These are phyloP conservation scores for Bombardia bombarda DNA, from an alignment of 495 filamentous ascomycete genomes.

Conservation along the genomic window DNA sequence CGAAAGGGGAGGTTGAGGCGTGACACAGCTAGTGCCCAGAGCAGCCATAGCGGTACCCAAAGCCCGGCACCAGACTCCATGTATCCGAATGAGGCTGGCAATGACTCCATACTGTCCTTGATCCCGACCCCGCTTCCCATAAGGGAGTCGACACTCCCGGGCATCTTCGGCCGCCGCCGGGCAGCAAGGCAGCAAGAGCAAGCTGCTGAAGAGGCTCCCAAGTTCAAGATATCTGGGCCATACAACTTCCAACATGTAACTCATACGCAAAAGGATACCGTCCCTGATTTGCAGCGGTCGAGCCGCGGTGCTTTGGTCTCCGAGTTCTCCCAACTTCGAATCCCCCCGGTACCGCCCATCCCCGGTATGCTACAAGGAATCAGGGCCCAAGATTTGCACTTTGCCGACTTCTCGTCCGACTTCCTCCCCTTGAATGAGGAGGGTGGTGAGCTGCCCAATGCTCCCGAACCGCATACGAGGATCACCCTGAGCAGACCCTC, in stretches of 20 bases:
- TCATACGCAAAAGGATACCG: constrained; percentile 60
- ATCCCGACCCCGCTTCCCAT: constrained; percentile 11
- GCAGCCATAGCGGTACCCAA: constrained; percentile 19
- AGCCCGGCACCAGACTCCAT: constrained; percentile 31
- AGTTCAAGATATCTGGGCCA: constrained; percentile 62
- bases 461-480: constrained; percentile 5
- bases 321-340: no score
- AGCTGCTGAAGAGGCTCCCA: constrained; percentile 22
- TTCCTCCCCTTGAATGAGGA: constrained; percentile 27
- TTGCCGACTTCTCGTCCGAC: constrained; percentile 54
- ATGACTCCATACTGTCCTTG: constrained; percentile 16
- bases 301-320: constrained; percentile 55
- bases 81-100: constrained; percentile 25
- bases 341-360: no score
- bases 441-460: constrained; percentile 5
- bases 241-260: constrained; percentile 87
- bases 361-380: constrained; percentile 56
- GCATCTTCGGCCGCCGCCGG: constrained; percentile 34
- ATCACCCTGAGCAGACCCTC: constrained; percentile 11
- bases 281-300: constrained; percentile 48
- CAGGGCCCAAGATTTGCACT: constrained; percentile 56
- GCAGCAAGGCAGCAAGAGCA: constrained; percentile 24
- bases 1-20: constrained; percentile 33
- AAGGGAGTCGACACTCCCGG: constrained; percentile 34
- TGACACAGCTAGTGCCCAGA: constrained; percentile 20